phyloP scores from a whole-genome alignment of 2,329 filamentous ascomycete genomes.

The Coniochaeta hoffmannii region DNA sequence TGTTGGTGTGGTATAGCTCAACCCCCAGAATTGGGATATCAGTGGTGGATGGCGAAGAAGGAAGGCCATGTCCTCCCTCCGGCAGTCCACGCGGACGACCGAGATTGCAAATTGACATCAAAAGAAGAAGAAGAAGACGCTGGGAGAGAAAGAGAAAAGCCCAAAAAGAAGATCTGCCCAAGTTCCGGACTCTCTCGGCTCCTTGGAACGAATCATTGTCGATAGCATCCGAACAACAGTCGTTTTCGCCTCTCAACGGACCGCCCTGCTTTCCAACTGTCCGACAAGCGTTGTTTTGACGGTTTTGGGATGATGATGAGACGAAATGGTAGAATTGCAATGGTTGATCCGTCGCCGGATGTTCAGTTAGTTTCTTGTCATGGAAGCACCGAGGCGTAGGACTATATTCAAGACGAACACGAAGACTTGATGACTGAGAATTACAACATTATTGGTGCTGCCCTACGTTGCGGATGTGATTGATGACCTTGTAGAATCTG shows the following conservation, averaged over 20 bases:
- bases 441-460: too few relatives aligned
- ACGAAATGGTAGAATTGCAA: slow-evolving; percentile 1
- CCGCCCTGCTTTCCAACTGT: neutral
- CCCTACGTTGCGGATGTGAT: too few relatives aligned
- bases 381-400: neutral
- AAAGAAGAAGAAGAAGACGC: neutral
- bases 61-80: neutral
- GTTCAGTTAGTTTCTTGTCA: neutral
- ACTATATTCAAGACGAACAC: neutral
- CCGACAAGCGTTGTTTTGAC: neutral
- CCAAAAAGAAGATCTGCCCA: neutral
- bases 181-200: neutral
- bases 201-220: neutral
- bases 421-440: neutral
- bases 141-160: neutral
- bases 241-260: neutral
- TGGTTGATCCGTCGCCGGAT: slow-evolving; percentile 1
- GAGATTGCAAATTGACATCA: slow-evolving; percentile 2
- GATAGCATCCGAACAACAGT: neutral
- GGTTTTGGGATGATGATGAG: neutral
- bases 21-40: neutral
- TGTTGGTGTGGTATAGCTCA: neutral
- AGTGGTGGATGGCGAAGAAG: neutral
- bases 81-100: neutral
- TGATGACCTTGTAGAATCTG: too few relatives aligned